A percentile compares a stretch with the other conserved stretches of the same genome.
Evolutionary conservation across 2,329 filamentous ascomycete genomes (phyloP).

Genomic region (Aspergillus sp.): DNA sequence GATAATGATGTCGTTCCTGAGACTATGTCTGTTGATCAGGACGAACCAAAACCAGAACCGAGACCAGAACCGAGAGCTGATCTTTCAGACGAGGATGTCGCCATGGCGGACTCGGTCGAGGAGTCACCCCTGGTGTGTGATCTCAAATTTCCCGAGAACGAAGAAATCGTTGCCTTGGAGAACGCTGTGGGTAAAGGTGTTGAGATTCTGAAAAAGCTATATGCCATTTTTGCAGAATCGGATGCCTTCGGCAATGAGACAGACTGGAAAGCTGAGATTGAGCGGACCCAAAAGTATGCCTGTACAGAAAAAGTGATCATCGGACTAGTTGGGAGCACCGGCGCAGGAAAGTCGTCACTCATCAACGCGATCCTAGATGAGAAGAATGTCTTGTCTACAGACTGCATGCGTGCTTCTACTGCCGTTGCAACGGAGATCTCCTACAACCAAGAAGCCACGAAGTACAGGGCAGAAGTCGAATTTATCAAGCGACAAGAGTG

Average conservation of each 20-base stretch:
- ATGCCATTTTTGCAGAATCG: background rate
- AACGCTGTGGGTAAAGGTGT: constrained; percentile 15
- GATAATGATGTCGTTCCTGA: background rate
- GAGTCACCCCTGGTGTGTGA: background rate
- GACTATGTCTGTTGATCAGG: too few species aligned
- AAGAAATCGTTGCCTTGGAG: constrained; percentile 37
- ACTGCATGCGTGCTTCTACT: constrained; percentile 64
- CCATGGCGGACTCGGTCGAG: background rate
- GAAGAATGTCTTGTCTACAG: constrained; percentile 57
- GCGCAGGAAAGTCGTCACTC: constrained; percentile 62
- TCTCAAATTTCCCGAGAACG: constrained; percentile 35
- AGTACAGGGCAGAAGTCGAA: constrained; percentile 59
- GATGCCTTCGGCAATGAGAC: background rate
- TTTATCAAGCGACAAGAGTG: constrained; percentile 58
- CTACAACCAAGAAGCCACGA: constrained; percentile 52
- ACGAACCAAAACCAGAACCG: too few species aligned
- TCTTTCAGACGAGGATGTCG: background rate
- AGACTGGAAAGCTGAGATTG: constrained; percentile 5
- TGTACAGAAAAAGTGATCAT: constrained; percentile 44
- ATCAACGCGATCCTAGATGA: constrained; percentile 66
- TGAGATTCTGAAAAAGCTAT: background rate
- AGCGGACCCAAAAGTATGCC: background rate
- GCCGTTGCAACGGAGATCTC: constrained; percentile 63
- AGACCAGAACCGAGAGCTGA: too few species aligned
- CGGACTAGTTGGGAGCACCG: constrained; percentile 63